Conservation (phyloP, 2,329 filamentous ascomycete species). For the Polychaeton citri region DNA sequence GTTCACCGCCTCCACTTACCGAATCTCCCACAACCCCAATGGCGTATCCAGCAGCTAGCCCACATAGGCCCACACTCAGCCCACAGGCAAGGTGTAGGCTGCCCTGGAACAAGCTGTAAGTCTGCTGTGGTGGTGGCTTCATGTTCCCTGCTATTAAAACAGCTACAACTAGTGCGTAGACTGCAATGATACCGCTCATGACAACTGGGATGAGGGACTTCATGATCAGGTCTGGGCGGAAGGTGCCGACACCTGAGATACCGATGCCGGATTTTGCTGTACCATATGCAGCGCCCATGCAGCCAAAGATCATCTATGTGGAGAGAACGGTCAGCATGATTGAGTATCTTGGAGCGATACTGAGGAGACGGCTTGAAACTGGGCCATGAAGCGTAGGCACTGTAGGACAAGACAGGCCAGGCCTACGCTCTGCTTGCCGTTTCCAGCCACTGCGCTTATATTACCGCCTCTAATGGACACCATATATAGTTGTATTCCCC, state of each 20-base stretch:
- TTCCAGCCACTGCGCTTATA: no score
- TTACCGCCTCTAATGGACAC: no score
- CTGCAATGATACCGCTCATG: slow-evolving; percentile 98
- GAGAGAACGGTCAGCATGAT: no score
- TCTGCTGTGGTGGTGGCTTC: slow-evolving; percentile 50
- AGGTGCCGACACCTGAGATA: slow-evolving; percentile 74
- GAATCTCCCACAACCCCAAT: slow-evolving; percentile 93
- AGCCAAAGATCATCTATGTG: slow-evolving; percentile 62
- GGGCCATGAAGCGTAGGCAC: no score
- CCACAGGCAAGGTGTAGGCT: slow-evolving; percentile 92
- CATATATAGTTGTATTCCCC: no score
- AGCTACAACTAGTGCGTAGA: slow-evolving; percentile 92
- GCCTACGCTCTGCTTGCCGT: no score
- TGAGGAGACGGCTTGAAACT: no score
- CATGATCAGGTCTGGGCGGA: slow-evolving; percentile 80
- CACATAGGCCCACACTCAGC: slow-evolving; percentile 80
- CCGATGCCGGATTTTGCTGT: slow-evolving; percentile 82
- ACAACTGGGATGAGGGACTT: slow-evolving; percentile 83
- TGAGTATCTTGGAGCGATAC: no score
- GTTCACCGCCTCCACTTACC: slow-evolving; percentile 34
- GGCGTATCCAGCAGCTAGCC: slow-evolving; percentile 86
- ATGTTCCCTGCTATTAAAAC: slow-evolving; percentile 92
- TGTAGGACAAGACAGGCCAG: no score
- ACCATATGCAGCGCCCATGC: slow-evolving; percentile 67
- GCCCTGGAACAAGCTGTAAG: slow-evolving; percentile 78